A percentile compares a stretch with the other conserved stretches of the same genome.
phyloP scores from a whole-genome alignment of 2,329 filamentous ascomycete species.

The Calonectria hongkongensis region DNA sequence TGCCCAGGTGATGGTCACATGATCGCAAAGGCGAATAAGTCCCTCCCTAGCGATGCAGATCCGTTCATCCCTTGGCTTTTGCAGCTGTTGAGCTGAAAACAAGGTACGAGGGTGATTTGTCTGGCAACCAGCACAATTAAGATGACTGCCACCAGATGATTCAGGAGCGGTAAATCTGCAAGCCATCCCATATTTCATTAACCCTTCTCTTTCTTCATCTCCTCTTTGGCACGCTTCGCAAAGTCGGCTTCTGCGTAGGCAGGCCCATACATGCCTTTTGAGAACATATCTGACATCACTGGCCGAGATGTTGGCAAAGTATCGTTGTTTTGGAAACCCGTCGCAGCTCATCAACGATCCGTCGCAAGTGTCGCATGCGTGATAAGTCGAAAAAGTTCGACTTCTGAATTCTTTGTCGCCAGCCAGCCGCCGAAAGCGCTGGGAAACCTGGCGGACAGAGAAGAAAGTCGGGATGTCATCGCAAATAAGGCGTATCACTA shows the following conservation, averaged over 20 bases:
- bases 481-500: background rate
- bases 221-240: background rate
- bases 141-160: background rate
- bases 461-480: background rate
- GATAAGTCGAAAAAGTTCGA: background rate
- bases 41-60: constrained; percentile 14
- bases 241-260: background rate
- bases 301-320: background rate
- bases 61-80: background rate
- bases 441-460: constrained; percentile 4
- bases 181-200: background rate
- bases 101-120: background rate
- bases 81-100: background rate
- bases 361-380: background rate
- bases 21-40: background rate
- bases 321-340: background rate
- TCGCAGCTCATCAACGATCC: background rate
- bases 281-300: background rate
- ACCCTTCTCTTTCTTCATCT: constrained; percentile 2
- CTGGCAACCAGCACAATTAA: background rate
- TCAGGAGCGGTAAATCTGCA: background rate
- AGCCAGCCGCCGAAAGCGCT: background rate
- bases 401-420: background rate
- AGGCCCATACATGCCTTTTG: constrained; percentile 6
- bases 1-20: background rate